Conservation (phyloP, 2,329 filamentous ascomycete genomes). For the Penicillium sp. region DNA sequence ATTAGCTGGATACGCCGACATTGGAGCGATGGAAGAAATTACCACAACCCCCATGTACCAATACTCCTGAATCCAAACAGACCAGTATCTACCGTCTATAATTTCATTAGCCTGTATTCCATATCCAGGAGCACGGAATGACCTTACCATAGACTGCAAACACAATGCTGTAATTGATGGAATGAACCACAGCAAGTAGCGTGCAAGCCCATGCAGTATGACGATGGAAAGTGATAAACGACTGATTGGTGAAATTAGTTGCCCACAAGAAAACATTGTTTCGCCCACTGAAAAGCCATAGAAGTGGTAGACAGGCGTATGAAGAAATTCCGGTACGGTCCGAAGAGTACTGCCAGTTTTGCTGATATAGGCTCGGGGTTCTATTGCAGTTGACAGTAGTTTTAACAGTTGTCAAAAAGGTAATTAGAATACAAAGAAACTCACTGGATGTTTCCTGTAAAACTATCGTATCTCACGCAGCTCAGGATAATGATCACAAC, state of each 20-base stretch:
- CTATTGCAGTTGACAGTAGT: neutral
- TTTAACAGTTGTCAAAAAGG: too few species aligned
- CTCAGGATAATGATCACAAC: slow-evolving; percentile 14
- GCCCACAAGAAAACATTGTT: slow-evolving; percentile 68
- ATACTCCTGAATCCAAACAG: slow-evolving; percentile 2
- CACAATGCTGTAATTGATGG: slow-evolving; percentile 58
- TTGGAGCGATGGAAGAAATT: neutral
- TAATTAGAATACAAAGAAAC: too few species aligned
- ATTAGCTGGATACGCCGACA: too few species aligned
- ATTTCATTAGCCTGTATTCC: neutral
- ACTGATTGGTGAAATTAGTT: slow-evolving; percentile 67
- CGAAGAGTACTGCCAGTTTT: slow-evolving; percentile 56
- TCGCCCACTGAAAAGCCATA: slow-evolving; percentile 67
- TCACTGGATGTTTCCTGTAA: slow-evolving; percentile 14
- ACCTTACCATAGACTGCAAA: slow-evolving; percentile 12
- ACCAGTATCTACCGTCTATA: neutral
- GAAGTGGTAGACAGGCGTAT: slow-evolving; percentile 62
- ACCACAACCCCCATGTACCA: slow-evolving; percentile 27
- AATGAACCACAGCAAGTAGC: slow-evolving; percentile 64
- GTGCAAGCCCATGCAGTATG: slow-evolving; percentile 65
- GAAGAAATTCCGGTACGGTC: slow-evolving; percentile 67
- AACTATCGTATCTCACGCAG: slow-evolving; percentile 20
- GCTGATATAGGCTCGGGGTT: neutral
- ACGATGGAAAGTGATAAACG: slow-evolving; percentile 68
- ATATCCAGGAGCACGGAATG: slow-evolving; percentile 4